Conservation (phyloP, 2,329 filamentous ascomycete species). For the Capronia americana region DNA sequence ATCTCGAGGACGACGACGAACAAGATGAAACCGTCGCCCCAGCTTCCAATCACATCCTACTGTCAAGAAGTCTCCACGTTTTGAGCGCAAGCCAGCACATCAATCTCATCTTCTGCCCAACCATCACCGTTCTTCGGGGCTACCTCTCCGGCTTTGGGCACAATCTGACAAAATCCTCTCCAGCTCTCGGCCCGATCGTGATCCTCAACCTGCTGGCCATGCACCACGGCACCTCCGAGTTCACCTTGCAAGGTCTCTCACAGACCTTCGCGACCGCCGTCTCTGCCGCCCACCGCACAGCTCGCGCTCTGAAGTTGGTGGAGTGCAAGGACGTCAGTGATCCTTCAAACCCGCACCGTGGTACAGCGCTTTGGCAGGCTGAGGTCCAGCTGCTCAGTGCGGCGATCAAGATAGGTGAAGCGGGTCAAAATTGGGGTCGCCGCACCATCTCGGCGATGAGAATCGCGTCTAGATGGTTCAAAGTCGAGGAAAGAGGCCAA, state of each 20-base stretch:
- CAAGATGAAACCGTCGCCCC: not conserved
- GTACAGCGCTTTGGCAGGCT: conserved; percentile 54
- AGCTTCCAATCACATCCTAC: conserved; percentile 51
- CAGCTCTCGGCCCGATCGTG: conserved; percentile 45
- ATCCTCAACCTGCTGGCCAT: conserved; percentile 51
- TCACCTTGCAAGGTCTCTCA: conserved; percentile 57
- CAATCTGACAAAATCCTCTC: conserved; percentile 50
- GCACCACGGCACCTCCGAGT: conserved; percentile 53
- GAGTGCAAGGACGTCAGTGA: conserved; percentile 49
- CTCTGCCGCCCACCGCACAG: conserved; percentile 45
- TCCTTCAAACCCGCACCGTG: conserved; percentile 42
- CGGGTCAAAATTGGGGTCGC: conserved; percentile 63
- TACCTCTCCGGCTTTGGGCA: conserved; percentile 64
- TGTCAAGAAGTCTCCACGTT: conserved; percentile 71
- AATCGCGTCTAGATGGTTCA: conserved; percentile 71
- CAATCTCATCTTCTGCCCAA: conserved; percentile 74
- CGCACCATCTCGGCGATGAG: conserved; percentile 63
- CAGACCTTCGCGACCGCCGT: conserved; percentile 51
- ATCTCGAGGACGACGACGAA: conserved; percentile 24
- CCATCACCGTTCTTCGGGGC: conserved; percentile 77
- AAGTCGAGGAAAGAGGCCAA: conserved; percentile 54
- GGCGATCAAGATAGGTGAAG: conserved; percentile 54
- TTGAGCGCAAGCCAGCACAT: conserved; percentile 73
- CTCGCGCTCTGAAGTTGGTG: conserved; percentile 47
- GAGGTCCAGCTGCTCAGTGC: conserved; percentile 68